Evolutionary conservation across 805 yeast genomes (phyloP).

Genomic region (Hanseniaspora vineae): DNA sequence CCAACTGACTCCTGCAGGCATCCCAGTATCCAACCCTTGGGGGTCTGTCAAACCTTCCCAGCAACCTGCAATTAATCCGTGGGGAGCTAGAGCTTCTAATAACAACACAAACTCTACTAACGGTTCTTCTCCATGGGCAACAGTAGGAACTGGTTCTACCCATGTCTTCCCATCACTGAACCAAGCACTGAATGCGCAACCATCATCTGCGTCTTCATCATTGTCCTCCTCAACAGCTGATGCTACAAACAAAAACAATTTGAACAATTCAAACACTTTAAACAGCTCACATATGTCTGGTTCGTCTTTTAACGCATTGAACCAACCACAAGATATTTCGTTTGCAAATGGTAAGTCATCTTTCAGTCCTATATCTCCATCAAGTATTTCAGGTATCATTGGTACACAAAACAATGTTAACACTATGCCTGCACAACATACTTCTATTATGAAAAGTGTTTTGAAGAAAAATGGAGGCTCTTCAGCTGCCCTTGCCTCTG

Average conservation of each 20-base stretch:
- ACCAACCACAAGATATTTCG: no score
- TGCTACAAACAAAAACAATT: slow-evolving; percentile 9
- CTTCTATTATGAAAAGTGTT: slow-evolving; percentile 16
- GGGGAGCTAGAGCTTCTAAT: background rate
- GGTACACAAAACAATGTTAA: slow-evolving; percentile 6
- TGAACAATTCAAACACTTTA: no score
- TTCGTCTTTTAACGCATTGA: no score
- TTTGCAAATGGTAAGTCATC: no score
- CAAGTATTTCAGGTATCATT: slow-evolving; percentile 14
- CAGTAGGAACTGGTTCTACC: background rate
- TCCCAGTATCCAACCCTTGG: background rate
- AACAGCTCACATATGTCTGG: no score
- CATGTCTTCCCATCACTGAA: background rate
- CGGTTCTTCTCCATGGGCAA: background rate
- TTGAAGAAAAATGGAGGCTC: slow-evolving; percentile 2
- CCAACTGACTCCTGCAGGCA: background rate
- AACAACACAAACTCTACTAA: background rate
- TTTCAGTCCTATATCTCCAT: no score
- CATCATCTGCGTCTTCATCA: background rate
- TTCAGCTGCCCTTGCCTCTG: slow-evolving; percentile 3
- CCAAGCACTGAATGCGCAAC: no score
- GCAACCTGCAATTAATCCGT: background rate
- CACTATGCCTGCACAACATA: slow-evolving; percentile 7
- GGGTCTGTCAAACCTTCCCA: background rate
- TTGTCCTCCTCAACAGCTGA: slow-evolving; percentile 6